Conservation (phyloP, 169 alveolate species). For the Plasmodium vivax region DNA sequence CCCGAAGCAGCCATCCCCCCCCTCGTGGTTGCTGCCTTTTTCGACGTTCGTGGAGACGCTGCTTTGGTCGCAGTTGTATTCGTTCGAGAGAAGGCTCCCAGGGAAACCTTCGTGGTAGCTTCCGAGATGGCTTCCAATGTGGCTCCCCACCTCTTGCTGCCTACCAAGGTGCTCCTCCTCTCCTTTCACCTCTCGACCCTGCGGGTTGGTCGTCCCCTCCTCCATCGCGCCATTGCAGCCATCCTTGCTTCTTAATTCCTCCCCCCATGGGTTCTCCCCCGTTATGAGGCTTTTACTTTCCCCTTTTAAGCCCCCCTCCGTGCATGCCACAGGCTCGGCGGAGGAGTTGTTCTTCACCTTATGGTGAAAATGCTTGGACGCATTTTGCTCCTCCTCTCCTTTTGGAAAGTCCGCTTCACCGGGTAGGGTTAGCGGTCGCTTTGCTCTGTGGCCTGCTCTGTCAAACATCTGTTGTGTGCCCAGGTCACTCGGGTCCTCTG, state of each 20-base stretch:
- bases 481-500: background rate
- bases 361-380: background rate
- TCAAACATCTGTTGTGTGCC: background rate
- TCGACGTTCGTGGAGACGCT: conserved; percentile 1
- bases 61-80: conserved; percentile 3
- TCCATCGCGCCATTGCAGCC: background rate
- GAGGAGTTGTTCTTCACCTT: background rate
- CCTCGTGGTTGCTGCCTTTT: background rate
- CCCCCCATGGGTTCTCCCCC: background rate
- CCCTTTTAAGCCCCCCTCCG: background rate
- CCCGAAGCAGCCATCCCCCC: background rate
- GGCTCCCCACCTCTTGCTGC: background rate
- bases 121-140: too few species aligned
- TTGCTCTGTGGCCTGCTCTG: background rate
- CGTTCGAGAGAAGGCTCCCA: background rate
- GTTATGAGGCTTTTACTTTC: background rate
- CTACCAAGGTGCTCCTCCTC: background rate
- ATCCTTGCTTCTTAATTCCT: background rate
- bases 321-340: background rate
- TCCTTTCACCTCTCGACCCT: background rate
- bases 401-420: background rate
- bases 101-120: too few species aligned
- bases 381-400: background rate
- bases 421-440: too few species aligned
- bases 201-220: background rate